These are phyloP conservation scores for Myriosclerotinia duriaeana DNA, from an alignment of 2,329 filamentous ascomycete genomes.

Conservation along the genomic window DNA sequence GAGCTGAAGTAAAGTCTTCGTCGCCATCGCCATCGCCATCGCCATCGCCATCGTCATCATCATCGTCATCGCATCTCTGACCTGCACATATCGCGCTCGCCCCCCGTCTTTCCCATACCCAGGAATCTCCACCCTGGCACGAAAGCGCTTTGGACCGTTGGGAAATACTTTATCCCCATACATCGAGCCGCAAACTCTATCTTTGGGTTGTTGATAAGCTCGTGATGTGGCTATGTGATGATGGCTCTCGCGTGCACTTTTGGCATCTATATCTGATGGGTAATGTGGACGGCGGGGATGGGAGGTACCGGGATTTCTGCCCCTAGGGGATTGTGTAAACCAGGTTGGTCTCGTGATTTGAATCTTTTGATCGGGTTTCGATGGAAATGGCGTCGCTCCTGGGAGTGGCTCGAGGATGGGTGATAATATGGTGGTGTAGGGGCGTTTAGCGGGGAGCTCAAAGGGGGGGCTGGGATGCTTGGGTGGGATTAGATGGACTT, in stretches of 20 bases:
- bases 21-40: neutral
- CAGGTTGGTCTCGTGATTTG: too few species aligned
- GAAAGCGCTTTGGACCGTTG: constrained; percentile 9
- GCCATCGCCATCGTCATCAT: neutral
- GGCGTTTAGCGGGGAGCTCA: constrained; percentile 9
- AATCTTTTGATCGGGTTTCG: neutral
- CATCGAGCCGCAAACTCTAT: too few species aligned
- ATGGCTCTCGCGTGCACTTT: too few species aligned
- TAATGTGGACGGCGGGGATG: too few species aligned
- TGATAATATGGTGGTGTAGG: neutral
- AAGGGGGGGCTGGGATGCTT: neutral
- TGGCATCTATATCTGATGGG: too few species aligned
- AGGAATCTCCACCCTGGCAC: neutral
- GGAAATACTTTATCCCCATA: constrained; percentile 1
- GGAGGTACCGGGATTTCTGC: too few species aligned
- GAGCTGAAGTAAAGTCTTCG: neutral
- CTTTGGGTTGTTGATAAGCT: too few species aligned
- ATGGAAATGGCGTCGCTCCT: neutral
- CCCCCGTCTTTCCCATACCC: neutral
- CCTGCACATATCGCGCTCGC: neutral
- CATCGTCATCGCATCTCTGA: neutral
- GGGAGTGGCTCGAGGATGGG: too few species aligned
- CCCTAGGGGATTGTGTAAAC: too few species aligned
- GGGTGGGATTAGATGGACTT: neutral
- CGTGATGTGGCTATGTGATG: too few species aligned